Conservation (phyloP, 208 protist genomes). For the Leishmania braziliensis region DNA sequence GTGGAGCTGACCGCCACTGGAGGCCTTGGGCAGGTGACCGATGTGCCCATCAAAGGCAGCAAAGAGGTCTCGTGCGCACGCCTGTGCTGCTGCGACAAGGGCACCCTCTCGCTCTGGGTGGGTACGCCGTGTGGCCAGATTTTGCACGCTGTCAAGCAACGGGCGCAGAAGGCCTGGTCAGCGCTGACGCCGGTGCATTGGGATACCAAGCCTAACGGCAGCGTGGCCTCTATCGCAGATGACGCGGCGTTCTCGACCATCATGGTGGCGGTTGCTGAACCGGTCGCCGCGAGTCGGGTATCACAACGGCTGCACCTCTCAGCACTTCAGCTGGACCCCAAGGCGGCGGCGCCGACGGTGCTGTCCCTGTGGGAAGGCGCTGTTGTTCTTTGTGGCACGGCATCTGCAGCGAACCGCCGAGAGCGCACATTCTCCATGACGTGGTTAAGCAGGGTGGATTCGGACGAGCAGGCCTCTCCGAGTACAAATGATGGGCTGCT, state of each 20-base stretch:
- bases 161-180: conserved; percentile 4
- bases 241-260: not conserved
- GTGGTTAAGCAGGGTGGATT: not conserved
- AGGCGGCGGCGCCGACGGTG: not conserved
- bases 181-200: conserved; percentile 18
- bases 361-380: conserved; percentile 1
- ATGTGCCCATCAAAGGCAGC: not conserved
- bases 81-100: conserved; percentile 6
- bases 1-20: conserved; percentile 4
- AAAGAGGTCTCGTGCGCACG: conserved; percentile 25
- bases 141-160: conserved; percentile 5
- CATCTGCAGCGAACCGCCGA: not conserved
- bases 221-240: conserved; percentile 22
- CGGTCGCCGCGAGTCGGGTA: not conserved
- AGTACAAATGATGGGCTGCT: not conserved
- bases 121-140: conserved; percentile 19
- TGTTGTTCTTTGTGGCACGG: not conserved
- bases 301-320: conserved; percentile 6
- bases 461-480: not conserved
- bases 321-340: not conserved
- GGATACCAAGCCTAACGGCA: conserved; percentile 1
- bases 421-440: not conserved
- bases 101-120: conserved; percentile 7
- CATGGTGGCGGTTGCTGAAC: not conserved
- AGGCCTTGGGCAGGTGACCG: not conserved